Base-by-base conservation (phyloP, 768 basidiomycete species). In the Termitomyces sp. region DNA sequence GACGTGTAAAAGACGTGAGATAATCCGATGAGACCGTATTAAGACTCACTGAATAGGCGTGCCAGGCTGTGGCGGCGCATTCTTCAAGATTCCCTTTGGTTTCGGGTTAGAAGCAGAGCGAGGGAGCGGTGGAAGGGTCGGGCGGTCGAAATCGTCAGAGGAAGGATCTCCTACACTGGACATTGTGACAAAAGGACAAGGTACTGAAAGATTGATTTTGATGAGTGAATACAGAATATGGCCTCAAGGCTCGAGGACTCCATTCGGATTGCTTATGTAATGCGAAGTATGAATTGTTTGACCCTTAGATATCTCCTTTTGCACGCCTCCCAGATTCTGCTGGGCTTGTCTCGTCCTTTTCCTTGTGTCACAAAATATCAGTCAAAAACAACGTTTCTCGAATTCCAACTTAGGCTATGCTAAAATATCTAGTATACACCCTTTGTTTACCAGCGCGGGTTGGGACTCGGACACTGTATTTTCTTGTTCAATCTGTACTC, bases 41-140 rank as follows among this genome's bases (percentile, higher is more conserved):
- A 18, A 29, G 26, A 54, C 62, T 51, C 55, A 88, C 87, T 88
- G 84, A 59, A 73, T 70, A 44, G 69, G 74, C 13, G 69, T 62
- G 18, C 72, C 71, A 46, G 78, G 75, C 18, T 67, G 67, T 44
- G 75, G 81, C 18, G 83, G 80, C 3, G 86, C 83, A 70, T 92
- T 93, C 88, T 94, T 94, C 66, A 94, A 73, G 65, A 94, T 94
- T 34, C 92, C 92, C 73, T 92, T 94, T 42, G 89, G 92, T 72
- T 88, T 90, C 0, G 84, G 81, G 22, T 83, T 77, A 5, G 87
- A 87, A 31, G 76, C 79, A 18, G 87, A 87, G 56, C 87, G 84
- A 57, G 78, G 81, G 31, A 82, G 66, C 22, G 81, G 82, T 1
- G 79, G 78, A 33, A 76, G 73, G 54, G 74, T 73, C 9, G 73